Evolutionary conservation across 805 yeast genomes (phyloP), one percentile per base, ranked within the genome.

Genomic region (Saturnispora galanensis): DNA sequence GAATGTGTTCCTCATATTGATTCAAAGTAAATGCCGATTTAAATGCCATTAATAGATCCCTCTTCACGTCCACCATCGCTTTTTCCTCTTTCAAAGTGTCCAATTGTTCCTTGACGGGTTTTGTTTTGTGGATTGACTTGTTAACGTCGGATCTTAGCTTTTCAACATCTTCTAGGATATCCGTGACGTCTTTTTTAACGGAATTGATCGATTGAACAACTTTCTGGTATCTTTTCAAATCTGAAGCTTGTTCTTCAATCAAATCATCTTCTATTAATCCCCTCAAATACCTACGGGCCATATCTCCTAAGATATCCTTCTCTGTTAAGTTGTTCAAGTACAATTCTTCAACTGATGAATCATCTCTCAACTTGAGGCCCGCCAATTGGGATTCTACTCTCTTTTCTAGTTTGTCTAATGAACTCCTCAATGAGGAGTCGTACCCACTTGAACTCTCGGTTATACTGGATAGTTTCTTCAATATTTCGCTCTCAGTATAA

Each of bases 1-100:
- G 31, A 6, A 73, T 61, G 53, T 75, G 82, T 38, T 77, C 80
- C 52, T 90, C 97, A 46, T 76, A 74, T 48, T 81, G 89, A 37
- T 73, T 73, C 37, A 90, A 60, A 0, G 89, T 76, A 56, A 84
- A 86, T 46, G 74, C 74, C 4, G 71, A 68, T 49, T 79, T 77
- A 52, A 83, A 75, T 28, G 71, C 69, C 0, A 61, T 53, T 35
- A 84, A 59, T 1, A 84, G 54, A 32, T 67, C 59, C 54, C 74
- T 79, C 53, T 81, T 77, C 40, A 81, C 48, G n/a, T 54, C 56
- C 28, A 72, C 44, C n/a, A 61, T 39, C 15, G 58, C 58, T 42
- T 64, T 64, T 31, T 68, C 58, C 7, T 55, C 45, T 39, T 56
- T 59, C 33, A 71, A 54, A 2, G 42, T 41, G 1, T 42, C 46